These are phyloP conservation scores for Cutaneotrichosporon daszewskae DNA, from an alignment of 1,284 basidiomycete genomes.

Conservation along the genomic window DNA sequence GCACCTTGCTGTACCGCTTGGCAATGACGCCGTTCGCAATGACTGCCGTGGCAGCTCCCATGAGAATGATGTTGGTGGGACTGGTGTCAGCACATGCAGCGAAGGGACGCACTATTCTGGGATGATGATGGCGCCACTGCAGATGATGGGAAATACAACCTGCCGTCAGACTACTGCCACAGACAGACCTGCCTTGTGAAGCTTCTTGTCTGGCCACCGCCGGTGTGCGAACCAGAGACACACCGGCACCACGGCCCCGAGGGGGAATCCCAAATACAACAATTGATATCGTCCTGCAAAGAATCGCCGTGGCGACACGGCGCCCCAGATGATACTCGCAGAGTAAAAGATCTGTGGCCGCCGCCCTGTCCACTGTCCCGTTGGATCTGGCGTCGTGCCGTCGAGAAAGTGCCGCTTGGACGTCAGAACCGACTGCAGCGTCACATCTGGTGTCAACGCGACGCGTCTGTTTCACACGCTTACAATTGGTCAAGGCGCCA, in stretches of 20 bases:
- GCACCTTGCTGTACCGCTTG: conserved; percentile 33
- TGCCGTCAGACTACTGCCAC: conserved; percentile 14
- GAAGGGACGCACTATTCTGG: conserved; percentile 41
- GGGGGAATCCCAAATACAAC: conserved; percentile 48
- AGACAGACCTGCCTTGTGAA: conserved; percentile 34
- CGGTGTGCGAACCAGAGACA: conserved; percentile 48
- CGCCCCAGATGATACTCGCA: conserved; percentile 49
- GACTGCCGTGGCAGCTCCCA: conserved; percentile 46
- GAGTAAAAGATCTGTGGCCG: conserved; percentile 45
- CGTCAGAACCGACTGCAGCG: conserved; percentile 45
- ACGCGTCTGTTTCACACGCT: not conserved
- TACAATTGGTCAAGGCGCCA: conserved; percentile 49
- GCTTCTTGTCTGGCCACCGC: conserved; percentile 39
- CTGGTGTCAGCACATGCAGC: conserved; percentile 22
- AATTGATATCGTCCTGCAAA: conserved; percentile 50
- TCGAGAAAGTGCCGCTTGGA: conserved; percentile 44
- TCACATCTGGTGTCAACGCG: conserved; percentile 36
- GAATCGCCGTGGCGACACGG: conserved; percentile 49
- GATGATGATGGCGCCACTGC: conserved; percentile 47
- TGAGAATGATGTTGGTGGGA: conserved; percentile 52
- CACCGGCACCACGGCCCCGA: conserved; percentile 49
- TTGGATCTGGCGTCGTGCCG: conserved; percentile 48
- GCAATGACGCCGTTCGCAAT: conserved; percentile 45
- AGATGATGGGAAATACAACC: conserved; percentile 52
- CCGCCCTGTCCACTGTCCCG: conserved; percentile 48